Evolutionary conservation across 768 basidiomycete genomes (phyloP).

Genomic region (Ramaria rubella): DNA sequence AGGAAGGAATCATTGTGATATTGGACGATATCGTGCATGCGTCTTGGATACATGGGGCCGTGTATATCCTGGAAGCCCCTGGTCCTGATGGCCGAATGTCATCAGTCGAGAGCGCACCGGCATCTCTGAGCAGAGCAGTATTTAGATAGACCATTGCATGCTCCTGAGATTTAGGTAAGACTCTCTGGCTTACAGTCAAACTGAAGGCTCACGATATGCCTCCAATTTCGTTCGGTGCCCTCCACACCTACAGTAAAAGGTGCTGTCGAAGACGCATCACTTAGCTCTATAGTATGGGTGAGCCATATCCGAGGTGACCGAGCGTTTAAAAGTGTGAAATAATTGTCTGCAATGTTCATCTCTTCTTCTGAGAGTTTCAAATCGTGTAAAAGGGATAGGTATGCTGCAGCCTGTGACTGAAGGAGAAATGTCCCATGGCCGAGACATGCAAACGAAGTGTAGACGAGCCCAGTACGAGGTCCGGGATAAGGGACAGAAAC

Average conservation of each 20-base stretch:
- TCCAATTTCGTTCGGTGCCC: conserved; percentile 50
- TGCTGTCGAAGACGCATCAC: conserved; percentile 34
- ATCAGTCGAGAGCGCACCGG: background rate
- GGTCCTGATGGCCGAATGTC: background rate
- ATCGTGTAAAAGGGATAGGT: conserved; percentile 40
- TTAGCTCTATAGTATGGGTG: conserved; percentile 54
- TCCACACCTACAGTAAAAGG: conserved; percentile 56
- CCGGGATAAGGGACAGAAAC: conserved; percentile 24
- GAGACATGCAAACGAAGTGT: conserved; percentile 60
- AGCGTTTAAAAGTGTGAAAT: conserved; percentile 55
- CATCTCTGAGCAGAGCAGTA: background rate
- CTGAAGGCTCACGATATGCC: conserved; percentile 47
- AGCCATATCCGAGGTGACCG: conserved; percentile 55
- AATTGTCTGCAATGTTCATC: conserved; percentile 64
- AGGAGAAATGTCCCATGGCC: conserved; percentile 55
- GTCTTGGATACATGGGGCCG: conserved; percentile 38
- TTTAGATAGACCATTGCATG: background rate
- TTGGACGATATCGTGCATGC: conserved; percentile 48
- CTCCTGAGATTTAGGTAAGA: background rate
- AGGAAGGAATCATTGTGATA: conserved; percentile 37
- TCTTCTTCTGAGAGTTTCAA: conserved; percentile 40
- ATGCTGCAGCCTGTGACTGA: conserved; percentile 37
- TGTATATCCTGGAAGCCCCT: background rate
- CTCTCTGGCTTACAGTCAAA: background rate
- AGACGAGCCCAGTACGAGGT: conserved; percentile 26